phyloP scores from a whole-genome alignment of 129 eudicot genomes.

The Kitagawia praeruptora region DNA sequence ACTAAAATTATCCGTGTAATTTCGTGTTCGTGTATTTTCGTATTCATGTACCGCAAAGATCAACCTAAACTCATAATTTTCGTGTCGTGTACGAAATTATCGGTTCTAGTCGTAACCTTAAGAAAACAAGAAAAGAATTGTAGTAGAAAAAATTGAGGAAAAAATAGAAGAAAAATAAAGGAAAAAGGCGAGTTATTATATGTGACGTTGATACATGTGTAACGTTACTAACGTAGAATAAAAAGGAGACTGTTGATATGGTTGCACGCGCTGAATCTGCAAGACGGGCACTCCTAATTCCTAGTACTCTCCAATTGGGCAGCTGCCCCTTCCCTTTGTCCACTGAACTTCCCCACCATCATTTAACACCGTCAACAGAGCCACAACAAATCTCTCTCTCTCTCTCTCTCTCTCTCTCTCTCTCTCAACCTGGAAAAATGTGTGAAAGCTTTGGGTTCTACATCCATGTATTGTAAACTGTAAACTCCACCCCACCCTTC shows the following conservation, averaged over 20 bases:
- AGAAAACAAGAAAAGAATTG: too few relatives aligned
- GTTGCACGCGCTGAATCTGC: not conserved
- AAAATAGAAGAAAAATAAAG: too few relatives aligned
- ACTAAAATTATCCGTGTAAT: too few relatives aligned
- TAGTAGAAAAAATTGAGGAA: too few relatives aligned
- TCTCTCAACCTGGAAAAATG: not conserved
- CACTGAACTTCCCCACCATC: constrained; percentile 1
- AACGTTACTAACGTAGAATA: not conserved
- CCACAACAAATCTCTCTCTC: not conserved
- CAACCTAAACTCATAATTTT: too few relatives aligned
- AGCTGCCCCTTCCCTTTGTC: not conserved
- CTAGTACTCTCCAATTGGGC: not conserved
- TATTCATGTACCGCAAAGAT: too few relatives aligned
- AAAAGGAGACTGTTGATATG: not conserved
- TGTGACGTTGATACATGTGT: not conserved
- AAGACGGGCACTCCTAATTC: too few relatives aligned
- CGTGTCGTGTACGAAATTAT: too few relatives aligned
- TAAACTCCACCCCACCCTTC: not conserved
- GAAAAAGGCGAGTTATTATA: too few relatives aligned
- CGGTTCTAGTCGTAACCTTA: too few relatives aligned
- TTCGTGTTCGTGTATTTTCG: too few relatives aligned
- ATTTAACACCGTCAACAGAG: too few relatives aligned
- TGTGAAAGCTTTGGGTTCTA: not conserved
- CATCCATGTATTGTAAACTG: not conserved
- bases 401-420: not conserved